phyloP scores from a whole-genome alignment of 2,329 filamentous ascomycete species.

The Colletotrichum eleusines region DNA sequence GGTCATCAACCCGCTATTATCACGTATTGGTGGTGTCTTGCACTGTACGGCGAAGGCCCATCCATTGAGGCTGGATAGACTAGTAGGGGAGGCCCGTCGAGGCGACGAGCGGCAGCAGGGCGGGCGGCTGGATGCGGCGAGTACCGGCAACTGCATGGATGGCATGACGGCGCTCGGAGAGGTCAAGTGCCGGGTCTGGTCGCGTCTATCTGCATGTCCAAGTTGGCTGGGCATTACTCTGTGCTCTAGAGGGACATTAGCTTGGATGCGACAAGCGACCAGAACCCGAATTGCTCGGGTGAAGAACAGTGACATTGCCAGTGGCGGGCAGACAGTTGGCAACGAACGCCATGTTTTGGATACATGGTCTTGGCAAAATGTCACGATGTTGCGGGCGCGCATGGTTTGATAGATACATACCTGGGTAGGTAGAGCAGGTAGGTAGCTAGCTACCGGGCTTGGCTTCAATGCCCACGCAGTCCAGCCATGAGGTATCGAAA shows the following conservation, averaged over 20 bases:
- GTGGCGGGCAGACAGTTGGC: background rate
- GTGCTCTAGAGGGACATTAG: background rate
- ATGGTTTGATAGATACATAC: too few species aligned
- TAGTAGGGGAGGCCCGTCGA: conserved; percentile 21
- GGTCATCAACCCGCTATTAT: conserved; percentile 2
- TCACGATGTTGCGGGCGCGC: conserved; percentile 10
- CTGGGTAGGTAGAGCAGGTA: too few species aligned
- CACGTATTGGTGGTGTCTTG: background rate
- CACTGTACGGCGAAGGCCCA: conserved; percentile 13
- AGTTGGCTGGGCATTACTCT: conserved; percentile 2
- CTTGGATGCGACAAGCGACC: background rate
- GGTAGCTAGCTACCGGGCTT: too few species aligned
- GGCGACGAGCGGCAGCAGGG: conserved; percentile 11
- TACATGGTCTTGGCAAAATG: conserved; percentile 27
- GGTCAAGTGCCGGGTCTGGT: conserved; percentile 26
- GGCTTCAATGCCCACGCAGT: background rate
- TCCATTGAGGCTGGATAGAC: background rate
- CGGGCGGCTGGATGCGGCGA: conserved; percentile 5
- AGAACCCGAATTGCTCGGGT: background rate
- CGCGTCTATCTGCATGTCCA: conserved; percentile 31
- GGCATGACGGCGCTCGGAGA: conserved; percentile 6
- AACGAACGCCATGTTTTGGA: conserved; percentile 12
- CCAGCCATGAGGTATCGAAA: conserved; percentile 9
- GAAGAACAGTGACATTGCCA: conserved; percentile 2
- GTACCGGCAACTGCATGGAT: too few species aligned